These are phyloP conservation scores for Cenchrus americanus DNA, from an alignment of 176 grass and related monocot genomes.

Conservation along the genomic window DNA sequence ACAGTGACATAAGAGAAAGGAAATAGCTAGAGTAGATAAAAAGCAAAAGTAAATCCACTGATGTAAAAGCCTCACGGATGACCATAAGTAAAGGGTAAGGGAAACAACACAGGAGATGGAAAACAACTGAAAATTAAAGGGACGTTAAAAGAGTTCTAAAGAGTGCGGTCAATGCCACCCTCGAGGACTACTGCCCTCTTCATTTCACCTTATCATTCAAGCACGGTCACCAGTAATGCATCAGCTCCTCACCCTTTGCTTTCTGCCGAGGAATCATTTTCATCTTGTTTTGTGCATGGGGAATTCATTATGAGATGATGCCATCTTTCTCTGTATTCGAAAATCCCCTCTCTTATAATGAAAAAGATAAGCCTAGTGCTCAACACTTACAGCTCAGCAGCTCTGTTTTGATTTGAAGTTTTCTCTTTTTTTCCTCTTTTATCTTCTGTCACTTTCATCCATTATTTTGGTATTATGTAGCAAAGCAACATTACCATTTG, in stretches of 20 bases:
- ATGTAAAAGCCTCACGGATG: slow-evolving; percentile 63
- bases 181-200: slow-evolving; percentile 58
- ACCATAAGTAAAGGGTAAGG: slow-evolving; percentile 56
- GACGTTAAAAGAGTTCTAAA: slow-evolving; percentile 57
- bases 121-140: slow-evolving; percentile 45
- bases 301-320: slow-evolving; percentile 53
- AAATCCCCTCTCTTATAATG: slow-evolving; percentile 47
- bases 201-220: slow-evolving; percentile 60
- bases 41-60: slow-evolving; percentile 92
- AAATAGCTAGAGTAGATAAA: slow-evolving; percentile 45
- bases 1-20: slow-evolving; percentile 48
- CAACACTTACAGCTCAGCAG: slow-evolving; percentile 40
- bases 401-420: slow-evolving; percentile 43
- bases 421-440: slow-evolving; percentile 27
- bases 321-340: slow-evolving; percentile 56
- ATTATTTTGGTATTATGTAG: slow-evolving; percentile 29
- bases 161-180: slow-evolving; percentile 70
- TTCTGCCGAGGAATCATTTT: slow-evolving; percentile 63
- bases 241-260: slow-evolving; percentile 29
- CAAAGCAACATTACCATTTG: slow-evolving; percentile 8
- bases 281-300: slow-evolving; percentile 47
- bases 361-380: slow-evolving; percentile 52
- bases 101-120: slow-evolving; percentile 62
- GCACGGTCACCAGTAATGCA: slow-evolving; percentile 51
- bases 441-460: slow-evolving; percentile 35